Percentiles rank a stretch among this genome's conserved stretches.
These are phyloP conservation scores for Mycena galericulata DNA, from an alignment of 768 basidiomycete species.

Conservation along the genomic window DNA sequence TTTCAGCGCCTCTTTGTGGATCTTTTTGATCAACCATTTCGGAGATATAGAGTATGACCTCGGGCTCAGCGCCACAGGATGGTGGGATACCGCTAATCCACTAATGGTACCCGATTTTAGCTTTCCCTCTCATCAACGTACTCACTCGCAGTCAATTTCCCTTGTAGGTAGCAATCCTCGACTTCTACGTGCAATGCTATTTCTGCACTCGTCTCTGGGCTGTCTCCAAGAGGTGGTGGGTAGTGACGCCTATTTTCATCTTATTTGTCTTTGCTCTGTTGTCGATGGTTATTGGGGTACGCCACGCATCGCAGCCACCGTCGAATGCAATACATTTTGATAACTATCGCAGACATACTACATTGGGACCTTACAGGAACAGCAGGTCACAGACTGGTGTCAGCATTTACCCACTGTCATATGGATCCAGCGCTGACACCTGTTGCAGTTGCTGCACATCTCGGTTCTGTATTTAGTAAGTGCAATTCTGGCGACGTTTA, in stretches of 20 bases:
- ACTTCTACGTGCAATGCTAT: slow-evolving; percentile 27
- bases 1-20: slow-evolving; percentile 20
- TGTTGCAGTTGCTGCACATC: slow-evolving; percentile 26
- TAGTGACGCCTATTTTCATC: slow-evolving; percentile 12
- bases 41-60: slow-evolving; percentile 12
- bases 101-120: slow-evolving; percentile 18
- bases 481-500: not conserved
- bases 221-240: slow-evolving; percentile 12
- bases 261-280: slow-evolving; percentile 16
- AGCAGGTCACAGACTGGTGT: slow-evolving; percentile 15
- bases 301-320: not conserved
- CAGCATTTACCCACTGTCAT: not conserved
- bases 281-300: slow-evolving; percentile 14
- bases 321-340: slow-evolving; percentile 5
- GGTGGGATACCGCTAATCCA: slow-evolving; percentile 27
- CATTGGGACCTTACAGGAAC: not conserved
- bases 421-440: not conserved
- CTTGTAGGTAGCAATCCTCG: slow-evolving; percentile 17
- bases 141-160: not conserved
- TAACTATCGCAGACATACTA: slow-evolving; percentile 21
- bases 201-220: slow-evolving; percentile 17
- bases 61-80: slow-evolving; percentile 10
- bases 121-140: not conserved
- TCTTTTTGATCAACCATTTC: slow-evolving; percentile 7
- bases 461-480: slow-evolving; percentile 21